Evolutionary conservation across 768 basidiomycete species (phyloP).

Genomic region (Leccinum obscurum): DNA sequence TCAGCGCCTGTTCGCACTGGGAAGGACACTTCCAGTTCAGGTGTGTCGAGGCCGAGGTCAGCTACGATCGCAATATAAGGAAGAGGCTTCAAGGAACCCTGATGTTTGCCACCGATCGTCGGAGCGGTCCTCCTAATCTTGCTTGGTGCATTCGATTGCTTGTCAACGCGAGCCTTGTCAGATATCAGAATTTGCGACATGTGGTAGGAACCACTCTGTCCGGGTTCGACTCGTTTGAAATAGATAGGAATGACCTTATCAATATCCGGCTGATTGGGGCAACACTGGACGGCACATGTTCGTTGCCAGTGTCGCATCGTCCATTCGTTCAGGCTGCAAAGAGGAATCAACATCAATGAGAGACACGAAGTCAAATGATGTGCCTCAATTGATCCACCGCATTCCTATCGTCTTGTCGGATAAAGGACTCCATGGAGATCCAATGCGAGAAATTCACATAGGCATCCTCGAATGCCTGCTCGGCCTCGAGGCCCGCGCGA

Average conservation of each 20-base stretch:
- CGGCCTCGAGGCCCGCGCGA: no score
- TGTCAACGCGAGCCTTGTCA: neutral
- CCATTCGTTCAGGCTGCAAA: neutral
- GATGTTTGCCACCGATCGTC: neutral
- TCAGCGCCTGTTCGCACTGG: no score
- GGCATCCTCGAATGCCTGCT: no score
- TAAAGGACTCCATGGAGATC: no score
- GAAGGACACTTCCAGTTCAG: neutral
- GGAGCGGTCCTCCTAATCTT: neutral
- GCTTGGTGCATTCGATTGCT: neutral
- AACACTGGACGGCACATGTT: neutral
- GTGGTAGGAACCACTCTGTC: neutral
- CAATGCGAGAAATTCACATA: no score
- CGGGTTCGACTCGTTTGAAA: neutral
- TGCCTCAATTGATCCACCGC: no score
- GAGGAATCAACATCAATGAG: neutral
- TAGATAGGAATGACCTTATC: neutral
- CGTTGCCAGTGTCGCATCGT: neutral
- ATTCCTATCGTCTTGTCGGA: no score
- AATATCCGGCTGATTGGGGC: neutral
- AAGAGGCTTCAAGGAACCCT: neutral
- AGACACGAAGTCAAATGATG: no score
- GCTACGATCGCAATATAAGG: neutral
- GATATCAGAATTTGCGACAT: neutral
- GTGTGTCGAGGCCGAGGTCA: neutral